Evolutionary conservation across 371 early-diverging fungal species (phyloP).

Genomic region (Actinomortierella wolfii): DNA sequence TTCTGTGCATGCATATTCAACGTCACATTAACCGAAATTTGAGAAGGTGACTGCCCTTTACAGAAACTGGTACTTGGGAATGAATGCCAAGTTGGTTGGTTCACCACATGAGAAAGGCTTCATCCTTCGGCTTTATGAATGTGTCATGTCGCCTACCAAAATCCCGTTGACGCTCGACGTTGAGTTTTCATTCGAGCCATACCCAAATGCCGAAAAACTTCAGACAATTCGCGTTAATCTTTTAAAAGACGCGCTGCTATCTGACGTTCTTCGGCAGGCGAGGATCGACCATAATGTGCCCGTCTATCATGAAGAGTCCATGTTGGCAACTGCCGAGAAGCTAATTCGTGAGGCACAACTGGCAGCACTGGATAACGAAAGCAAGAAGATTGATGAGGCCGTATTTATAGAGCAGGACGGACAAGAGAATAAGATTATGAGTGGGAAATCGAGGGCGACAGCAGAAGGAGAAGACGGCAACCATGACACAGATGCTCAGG

Average conservation of each 20-base stretch:
- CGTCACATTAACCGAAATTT: too few relatives aligned
- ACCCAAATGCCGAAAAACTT: conserved; percentile 27
- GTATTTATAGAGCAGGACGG: conserved; percentile 8
- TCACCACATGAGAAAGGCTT: too few relatives aligned
- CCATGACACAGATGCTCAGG: neutral
- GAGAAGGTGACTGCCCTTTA: too few relatives aligned
- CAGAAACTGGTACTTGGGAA: too few relatives aligned
- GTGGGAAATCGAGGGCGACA: conserved; percentile 2
- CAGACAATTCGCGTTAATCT: conserved; percentile 29
- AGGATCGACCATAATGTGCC: conserved; percentile 50
- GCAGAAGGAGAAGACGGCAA: conserved; percentile 13
- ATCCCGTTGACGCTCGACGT: conserved; percentile 32
- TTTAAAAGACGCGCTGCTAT: conserved; percentile 49
- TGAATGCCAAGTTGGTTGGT: too few relatives aligned
- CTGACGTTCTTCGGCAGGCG: conserved; percentile 50
- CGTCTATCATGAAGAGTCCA: conserved; percentile 49
- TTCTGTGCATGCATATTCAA: too few relatives aligned
- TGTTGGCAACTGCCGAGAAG: conserved; percentile 49
- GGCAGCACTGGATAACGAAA: conserved; percentile 15
- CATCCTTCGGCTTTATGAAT: too few relatives aligned
- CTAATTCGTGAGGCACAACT: conserved; percentile 40
- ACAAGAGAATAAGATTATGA: too few relatives aligned
- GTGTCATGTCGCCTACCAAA: conserved; percentile 33
- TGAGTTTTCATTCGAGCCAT: conserved; percentile 34
- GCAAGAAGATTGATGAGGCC: conserved; percentile 9